A percentile compares a stretch with the other conserved stretches of the same genome.
Evolutionary conservation across 148 eudicot genomes (phyloP).

Genomic region (Gaultheria prostrata): DNA sequence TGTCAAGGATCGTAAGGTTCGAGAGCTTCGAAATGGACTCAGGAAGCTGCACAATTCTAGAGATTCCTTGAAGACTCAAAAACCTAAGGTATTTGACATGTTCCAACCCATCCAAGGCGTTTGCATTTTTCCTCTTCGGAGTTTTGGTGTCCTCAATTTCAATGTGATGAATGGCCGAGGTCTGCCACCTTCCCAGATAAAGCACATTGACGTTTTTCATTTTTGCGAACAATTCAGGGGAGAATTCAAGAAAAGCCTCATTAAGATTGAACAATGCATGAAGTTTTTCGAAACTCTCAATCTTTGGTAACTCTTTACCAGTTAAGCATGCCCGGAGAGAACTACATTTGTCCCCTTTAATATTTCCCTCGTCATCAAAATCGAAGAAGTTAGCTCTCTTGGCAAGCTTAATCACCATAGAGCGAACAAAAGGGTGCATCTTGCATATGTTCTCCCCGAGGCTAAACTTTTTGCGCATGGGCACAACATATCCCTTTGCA

Average conservation of each 20-base stretch:
- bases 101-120: slow-evolving; percentile 28
- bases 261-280: slow-evolving; percentile 36
- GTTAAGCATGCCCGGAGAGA: slow-evolving; percentile 27
- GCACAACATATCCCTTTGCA: slow-evolving; percentile 25
- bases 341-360: neutral
- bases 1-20: slow-evolving; percentile 39
- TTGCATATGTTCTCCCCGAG: slow-evolving; percentile 22
- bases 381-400: slow-evolving; percentile 24
- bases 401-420: slow-evolving; percentile 22
- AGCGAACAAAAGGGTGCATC: slow-evolving; percentile 32
- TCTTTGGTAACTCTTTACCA: slow-evolving; percentile 4
- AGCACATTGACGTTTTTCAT: slow-evolving; percentile 42
- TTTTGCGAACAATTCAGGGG: slow-evolving; percentile 29
- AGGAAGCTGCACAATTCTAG: slow-evolving; percentile 38
- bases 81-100: slow-evolving; percentile 26
- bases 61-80: slow-evolving; percentile 52
- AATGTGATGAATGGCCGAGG: slow-evolving; percentile 27
- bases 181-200: slow-evolving; percentile 53
- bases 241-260: slow-evolving; percentile 29
- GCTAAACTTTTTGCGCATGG: slow-evolving; percentile 7
- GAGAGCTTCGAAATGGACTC: slow-evolving; percentile 29
- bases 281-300: slow-evolving; percentile 12
- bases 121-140: slow-evolving; percentile 12
- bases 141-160: slow-evolving; percentile 34
- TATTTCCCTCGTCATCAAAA: slow-evolving; percentile 14